phyloP scores from a whole-genome alignment of 129 eudicot genomes.

The Lactuca saligna region DNA sequence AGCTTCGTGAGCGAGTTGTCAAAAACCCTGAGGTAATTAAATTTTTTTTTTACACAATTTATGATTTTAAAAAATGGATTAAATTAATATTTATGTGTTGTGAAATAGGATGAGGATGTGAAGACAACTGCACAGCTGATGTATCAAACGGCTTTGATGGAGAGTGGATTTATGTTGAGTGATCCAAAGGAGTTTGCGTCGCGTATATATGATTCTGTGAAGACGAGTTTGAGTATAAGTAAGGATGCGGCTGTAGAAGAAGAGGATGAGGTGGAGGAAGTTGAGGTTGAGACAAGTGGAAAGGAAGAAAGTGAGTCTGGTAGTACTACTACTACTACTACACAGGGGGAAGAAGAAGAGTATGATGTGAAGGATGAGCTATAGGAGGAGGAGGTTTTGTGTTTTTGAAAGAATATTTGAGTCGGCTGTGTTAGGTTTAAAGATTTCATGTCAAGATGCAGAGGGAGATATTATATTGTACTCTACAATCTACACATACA shows the following conservation, averaged over 20 bases:
- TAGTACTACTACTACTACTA: not conserved
- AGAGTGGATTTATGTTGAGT: slow-evolving; percentile 64
- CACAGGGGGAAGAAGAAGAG: slow-evolving; percentile 37
- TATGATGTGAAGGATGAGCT: slow-evolving; percentile 65
- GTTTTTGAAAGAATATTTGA: not conserved
- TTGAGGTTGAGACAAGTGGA: slow-evolving; percentile 39
- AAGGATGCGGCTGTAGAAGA: slow-evolving; percentile 77
- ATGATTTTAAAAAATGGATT: too few relatives aligned
- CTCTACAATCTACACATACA: not conserved
- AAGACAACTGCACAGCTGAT: slow-evolving; percentile 77
- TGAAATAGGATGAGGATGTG: slow-evolving; percentile 50
- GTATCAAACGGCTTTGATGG: slow-evolving; percentile 90
- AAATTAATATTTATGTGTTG: not conserved
- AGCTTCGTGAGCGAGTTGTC: slow-evolving; percentile 80
- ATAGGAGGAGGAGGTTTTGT: slow-evolving; percentile 44
- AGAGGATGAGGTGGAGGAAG: slow-evolving; percentile 72
- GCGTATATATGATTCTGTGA: slow-evolving; percentile 68
- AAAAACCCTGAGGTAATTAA: slow-evolving; percentile 88
- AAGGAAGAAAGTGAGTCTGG: slow-evolving; percentile 39
- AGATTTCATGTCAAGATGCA: not conserved
- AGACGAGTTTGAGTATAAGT: slow-evolving; percentile 57
- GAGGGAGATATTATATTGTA: not conserved
- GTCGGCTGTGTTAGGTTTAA: not conserved
- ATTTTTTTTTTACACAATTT: too few relatives aligned
- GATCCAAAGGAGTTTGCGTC: slow-evolving; percentile 89